Evolutionary conservation across 306 rosid genomes (phyloP), one percentile per base, ranked within the genome.

Genomic region (Cucumis melo): DNA sequence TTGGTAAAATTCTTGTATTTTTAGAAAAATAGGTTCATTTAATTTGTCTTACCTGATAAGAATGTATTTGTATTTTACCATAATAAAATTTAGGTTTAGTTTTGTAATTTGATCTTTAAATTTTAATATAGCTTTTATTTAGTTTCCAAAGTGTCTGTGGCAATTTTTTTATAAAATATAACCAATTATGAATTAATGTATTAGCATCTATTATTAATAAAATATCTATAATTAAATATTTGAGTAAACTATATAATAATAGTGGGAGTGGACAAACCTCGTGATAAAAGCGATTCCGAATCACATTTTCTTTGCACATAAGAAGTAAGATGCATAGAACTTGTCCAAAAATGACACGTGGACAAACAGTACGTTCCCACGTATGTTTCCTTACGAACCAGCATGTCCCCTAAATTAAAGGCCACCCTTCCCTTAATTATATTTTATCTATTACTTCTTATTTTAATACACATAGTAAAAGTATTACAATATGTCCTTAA

Each of bases 401-500:
- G 41, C 75, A 44, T 71, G 75, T 71, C 57, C 58, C 75, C 75
- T 71, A 71, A 71, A 71, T 71, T 71, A 46, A 71, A 48, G 75
- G 75, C 58, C 41, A 70, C 58, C 41, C 39, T 14, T 14, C 39
- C 41, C 41, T 24, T 48, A 13, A 46, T 23, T 46, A 7, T 44
- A 32, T 42, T 46, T 50, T 14, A 50, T 0, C 4, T 1, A 39
- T 39, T 50, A 50, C 53, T 46, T 50, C 15, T 51, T 16, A 66
- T 39, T 39, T 66, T n/a, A 62, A 6, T 29, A 3, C 12, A n/a
- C 4, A 63, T 8, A 8, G n/a, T 19, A 39, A 65, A 65, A 9
- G 8, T 8, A 66, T 41, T 66, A 41, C 5, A 19, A 1, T 66
- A 36, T n/a, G 75, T 70, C 38, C 74, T 42, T 14, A 44, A 46